Evolutionary conservation across 2,329 filamentous ascomycete genomes (phyloP).

Genomic region (Fonsecaea monophora): DNA sequence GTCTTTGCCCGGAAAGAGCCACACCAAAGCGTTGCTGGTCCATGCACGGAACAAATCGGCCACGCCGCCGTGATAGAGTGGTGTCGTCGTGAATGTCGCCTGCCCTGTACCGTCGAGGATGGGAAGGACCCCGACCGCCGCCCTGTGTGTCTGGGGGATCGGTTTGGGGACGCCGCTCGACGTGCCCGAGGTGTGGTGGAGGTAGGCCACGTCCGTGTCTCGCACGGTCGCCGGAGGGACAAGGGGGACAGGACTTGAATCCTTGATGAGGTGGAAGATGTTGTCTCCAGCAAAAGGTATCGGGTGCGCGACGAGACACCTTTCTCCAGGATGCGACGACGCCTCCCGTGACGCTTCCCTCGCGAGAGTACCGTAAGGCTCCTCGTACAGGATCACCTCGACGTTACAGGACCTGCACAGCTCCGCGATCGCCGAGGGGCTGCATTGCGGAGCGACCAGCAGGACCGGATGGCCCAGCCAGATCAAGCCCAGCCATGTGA

Average conservation of each 20-base stretch:
- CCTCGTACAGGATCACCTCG: constrained; percentile 56
- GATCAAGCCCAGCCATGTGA: constrained; percentile 67
- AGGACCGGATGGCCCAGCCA: constrained; percentile 62
- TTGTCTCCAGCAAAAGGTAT: constrained; percentile 22
- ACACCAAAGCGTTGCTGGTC: constrained; percentile 65
- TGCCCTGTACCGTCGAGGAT: constrained; percentile 48
- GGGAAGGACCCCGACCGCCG: constrained; percentile 63
- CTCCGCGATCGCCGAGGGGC: constrained; percentile 57
- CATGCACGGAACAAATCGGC: constrained; percentile 68
- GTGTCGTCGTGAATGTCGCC: constrained; percentile 69
- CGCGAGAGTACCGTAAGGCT: constrained; percentile 37
- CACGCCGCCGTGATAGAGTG: constrained; percentile 70
- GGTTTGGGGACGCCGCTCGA: constrained; percentile 69
- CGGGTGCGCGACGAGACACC: background rate
- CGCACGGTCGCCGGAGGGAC: constrained; percentile 25
- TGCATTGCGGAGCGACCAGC: constrained; percentile 63
- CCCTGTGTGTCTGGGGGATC: constrained; percentile 65
- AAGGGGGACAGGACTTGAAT: background rate
- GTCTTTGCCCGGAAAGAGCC: constrained; percentile 66
- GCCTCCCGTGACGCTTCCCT: constrained; percentile 8
- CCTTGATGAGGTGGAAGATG: constrained; percentile 19
- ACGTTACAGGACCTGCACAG: constrained; percentile 59
- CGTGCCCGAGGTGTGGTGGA: constrained; percentile 70
- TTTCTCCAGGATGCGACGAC: background rate
- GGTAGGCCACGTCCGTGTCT: constrained; percentile 59